A percentile compares a stretch with the other conserved stretches of the same genome.
Conservation (phyloP, 164 flowering plant genomes). For the Vitis riparia region DNA sequence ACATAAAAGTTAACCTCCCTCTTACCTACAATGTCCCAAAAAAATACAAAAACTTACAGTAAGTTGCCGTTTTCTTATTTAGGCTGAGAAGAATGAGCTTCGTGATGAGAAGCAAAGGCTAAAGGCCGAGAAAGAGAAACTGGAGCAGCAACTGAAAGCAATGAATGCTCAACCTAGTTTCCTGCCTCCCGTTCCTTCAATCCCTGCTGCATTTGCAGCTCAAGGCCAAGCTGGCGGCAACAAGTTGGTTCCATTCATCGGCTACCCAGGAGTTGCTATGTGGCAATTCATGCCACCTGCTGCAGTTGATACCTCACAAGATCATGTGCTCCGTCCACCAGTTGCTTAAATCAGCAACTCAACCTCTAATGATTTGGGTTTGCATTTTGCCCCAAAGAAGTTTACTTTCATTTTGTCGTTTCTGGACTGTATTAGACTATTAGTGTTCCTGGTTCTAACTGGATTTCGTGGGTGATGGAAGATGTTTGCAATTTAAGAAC, state of each 20-base stretch:
- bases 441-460: conserved; percentile 15
- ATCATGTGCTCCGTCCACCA: conserved; percentile 90
- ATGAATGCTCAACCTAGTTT: conserved; percentile 60
- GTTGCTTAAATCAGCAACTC: conserved; percentile 57
- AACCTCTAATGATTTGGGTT: conserved; percentile 16
- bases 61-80: conserved; percentile 2
- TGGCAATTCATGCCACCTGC: conserved; percentile 99
- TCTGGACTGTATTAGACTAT: conserved; percentile 15
- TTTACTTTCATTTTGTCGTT: conserved; percentile 10
- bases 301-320: conserved; percentile 90
- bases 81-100: conserved; percentile 90
- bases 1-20: too few relatives aligned
- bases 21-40: not conserved
- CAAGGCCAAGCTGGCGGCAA: conserved; percentile 66
- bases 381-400: conserved; percentile 10
- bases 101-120: conserved; percentile 91
- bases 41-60: not conserved
- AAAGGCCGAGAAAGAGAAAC: conserved; percentile 79
- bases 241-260: conserved; percentile 72
- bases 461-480: conserved; percentile 24
- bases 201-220: conserved; percentile 67
- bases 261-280: conserved; percentile 92
- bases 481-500: not conserved
- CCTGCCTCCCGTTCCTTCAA: conserved; percentile 57
- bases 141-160: conserved; percentile 76